Evolutionary conservation across 768 basidiomycete species (phyloP).

Genomic region (Russula dissimulans): DNA sequence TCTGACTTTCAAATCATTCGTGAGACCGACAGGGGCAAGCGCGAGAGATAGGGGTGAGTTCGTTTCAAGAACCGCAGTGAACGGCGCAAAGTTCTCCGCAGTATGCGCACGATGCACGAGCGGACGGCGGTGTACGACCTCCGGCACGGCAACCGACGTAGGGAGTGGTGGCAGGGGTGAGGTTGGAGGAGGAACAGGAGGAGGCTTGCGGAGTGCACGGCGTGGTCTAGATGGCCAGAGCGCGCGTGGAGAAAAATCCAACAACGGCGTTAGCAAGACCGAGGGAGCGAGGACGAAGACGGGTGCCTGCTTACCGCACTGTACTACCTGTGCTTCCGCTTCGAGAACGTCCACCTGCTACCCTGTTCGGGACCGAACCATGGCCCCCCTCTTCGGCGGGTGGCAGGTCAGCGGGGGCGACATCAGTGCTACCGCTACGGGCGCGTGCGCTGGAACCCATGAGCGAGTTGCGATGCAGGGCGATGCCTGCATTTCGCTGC

Average conservation of each 20-base stretch:
- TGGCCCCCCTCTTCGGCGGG: not conserved
- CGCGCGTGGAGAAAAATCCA: not conserved
- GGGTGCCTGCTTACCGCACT: conserved; percentile 10
- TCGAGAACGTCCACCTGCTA: conserved; percentile 5
- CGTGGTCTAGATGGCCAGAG: conserved; percentile 3
- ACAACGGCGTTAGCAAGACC: not conserved
- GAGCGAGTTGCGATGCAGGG: conserved; percentile 42
- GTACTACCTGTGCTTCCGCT: conserved; percentile 11
- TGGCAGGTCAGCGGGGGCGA: not conserved
- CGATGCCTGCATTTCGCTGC: conserved; percentile 39
- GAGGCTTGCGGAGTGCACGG: conserved; percentile 16
- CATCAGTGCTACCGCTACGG: conserved; percentile 14
- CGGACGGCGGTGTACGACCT: conserved; percentile 6
- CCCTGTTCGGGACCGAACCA: not conserved
- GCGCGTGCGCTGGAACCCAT: conserved; percentile 22
- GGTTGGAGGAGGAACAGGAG: conserved; percentile 16
- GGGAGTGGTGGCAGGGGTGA: conserved; percentile 13
- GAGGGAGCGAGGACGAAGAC: not conserved
- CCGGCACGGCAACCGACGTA: not conserved
- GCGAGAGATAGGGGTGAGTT: not conserved
- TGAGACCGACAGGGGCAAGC: not conserved
- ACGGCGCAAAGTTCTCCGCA: conserved; percentile 5
- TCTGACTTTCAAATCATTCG: conserved; percentile 3
- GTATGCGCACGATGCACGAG: conserved; percentile 9
- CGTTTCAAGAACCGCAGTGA: not conserved